A percentile compares a stretch with the other conserved stretches of the same genome.
These are phyloP conservation scores for Saccharomyces hybrid DNA, from an alignment of 1,139 yeast genomes.

Conservation along the genomic window DNA sequence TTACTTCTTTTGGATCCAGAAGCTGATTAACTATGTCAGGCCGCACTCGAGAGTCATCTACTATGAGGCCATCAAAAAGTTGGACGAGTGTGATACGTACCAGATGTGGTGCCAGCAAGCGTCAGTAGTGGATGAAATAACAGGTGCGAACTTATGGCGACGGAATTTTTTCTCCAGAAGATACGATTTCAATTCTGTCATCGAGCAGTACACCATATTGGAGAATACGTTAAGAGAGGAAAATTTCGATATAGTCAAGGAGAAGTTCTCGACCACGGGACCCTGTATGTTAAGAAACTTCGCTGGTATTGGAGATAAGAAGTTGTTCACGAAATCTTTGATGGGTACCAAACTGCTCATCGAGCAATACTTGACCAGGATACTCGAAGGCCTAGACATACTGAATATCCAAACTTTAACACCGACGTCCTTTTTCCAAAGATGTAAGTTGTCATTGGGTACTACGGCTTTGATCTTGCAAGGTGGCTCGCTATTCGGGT, in stretches of 20 bases:
- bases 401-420: slow-evolving; percentile 37
- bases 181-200: slow-evolving; percentile 77
- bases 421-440: slow-evolving; percentile 79
- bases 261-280: slow-evolving; percentile 68
- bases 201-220: slow-evolving; percentile 60
- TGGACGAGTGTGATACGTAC: slow-evolving; percentile 36
- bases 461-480: slow-evolving; percentile 83
- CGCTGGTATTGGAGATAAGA: slow-evolving; percentile 81
- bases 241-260: slow-evolving; percentile 55
- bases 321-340: slow-evolving; percentile 72
- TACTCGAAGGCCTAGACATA: slow-evolving; percentile 58
- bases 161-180: slow-evolving; percentile 75
- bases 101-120: slow-evolving; percentile 59
- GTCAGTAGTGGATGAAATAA: slow-evolving; percentile 51
- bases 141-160: slow-evolving; percentile 75
- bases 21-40: slow-evolving; percentile 25
- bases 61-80: slow-evolving; percentile 27
- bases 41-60: slow-evolving; percentile 28
- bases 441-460: slow-evolving; percentile 84
- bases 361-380: slow-evolving; percentile 79
- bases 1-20: slow-evolving; percentile 47
- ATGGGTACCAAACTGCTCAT: slow-evolving; percentile 83
- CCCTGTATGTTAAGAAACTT: slow-evolving; percentile 63
- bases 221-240: slow-evolving; percentile 54
- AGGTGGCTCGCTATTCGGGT: slow-evolving; percentile 90